Conservation (phyloP, 768 basidiomycete species). For the Albatrellus ellisii region DNA sequence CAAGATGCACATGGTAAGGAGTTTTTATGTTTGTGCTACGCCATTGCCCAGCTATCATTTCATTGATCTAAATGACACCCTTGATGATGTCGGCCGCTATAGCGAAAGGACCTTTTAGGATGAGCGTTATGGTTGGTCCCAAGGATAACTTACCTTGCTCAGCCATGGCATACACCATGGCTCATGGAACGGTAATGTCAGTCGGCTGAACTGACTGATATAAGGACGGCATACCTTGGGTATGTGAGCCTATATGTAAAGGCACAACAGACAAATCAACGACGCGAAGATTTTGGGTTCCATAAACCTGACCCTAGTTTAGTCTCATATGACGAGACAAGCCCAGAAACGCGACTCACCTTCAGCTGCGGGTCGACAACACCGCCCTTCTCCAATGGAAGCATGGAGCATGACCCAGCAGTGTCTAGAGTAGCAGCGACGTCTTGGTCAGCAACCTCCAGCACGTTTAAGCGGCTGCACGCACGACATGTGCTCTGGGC, state of each 20-base stretch:
- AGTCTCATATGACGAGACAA: constrained; percentile 9
- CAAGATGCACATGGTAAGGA: too few species aligned
- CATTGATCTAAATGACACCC: constrained; percentile 7
- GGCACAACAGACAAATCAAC: constrained; percentile 32
- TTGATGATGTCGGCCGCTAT: constrained; percentile 21
- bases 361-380: constrained; percentile 25
- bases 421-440: constrained; percentile 15
- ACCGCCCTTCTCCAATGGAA: constrained; percentile 25
- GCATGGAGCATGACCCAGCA: constrained; percentile 27
- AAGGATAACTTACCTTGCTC: constrained; percentile 16
- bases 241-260: constrained; percentile 26
- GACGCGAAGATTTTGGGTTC: constrained; percentile 33
- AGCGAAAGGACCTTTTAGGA: not conserved
- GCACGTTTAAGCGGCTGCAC: constrained; percentile 4
- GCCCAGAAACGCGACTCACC: constrained; percentile 14
- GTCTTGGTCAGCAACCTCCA: not conserved
- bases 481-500: not conserved
- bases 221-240: constrained; percentile 13
- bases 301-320: constrained; percentile 18
- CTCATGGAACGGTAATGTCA: constrained; percentile 5
- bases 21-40: too few species aligned
- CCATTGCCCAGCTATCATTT: too few species aligned
- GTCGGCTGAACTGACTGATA: not conserved
- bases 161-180: constrained; percentile 17
- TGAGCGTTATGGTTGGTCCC: not conserved